These are phyloP conservation scores for Pezicula carpinea DNA, from an alignment of 2,329 filamentous ascomycete genomes.

Conservation along the genomic window DNA sequence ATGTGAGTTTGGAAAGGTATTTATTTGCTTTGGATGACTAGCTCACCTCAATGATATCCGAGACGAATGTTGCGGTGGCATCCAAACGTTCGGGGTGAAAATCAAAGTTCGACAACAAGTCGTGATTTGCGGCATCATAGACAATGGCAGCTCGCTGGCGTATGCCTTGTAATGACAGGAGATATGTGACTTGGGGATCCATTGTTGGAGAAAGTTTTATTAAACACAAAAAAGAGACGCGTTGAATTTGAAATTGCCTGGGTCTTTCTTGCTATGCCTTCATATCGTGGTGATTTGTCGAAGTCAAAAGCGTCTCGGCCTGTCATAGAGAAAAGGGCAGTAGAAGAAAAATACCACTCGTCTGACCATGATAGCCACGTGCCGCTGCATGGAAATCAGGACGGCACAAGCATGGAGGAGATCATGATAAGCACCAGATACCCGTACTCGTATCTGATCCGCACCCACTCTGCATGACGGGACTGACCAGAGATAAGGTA, in stretches of 20 bases:
- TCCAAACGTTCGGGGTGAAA: neutral
- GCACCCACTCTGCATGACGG: too few species aligned
- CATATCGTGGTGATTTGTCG: too few species aligned
- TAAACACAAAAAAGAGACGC: neutral
- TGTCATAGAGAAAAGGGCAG: too few species aligned
- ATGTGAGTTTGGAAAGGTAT: neutral
- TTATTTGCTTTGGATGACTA: neutral
- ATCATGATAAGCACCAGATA: too few species aligned
- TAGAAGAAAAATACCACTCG: too few species aligned
- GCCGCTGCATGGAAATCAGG: too few species aligned
- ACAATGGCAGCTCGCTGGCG: neutral
- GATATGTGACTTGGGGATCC: neutral
- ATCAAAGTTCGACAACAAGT: neutral
- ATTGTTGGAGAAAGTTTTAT: neutral
- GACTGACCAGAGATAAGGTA: too few species aligned
- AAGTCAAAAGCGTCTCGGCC: too few species aligned
- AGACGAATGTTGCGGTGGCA: neutral
- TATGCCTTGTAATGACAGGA: neutral
- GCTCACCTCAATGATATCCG: neutral
- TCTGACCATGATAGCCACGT: too few species aligned
- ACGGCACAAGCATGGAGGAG: too few species aligned
- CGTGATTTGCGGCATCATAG: neutral
- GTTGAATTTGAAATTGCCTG: slow-evolving; percentile 15
- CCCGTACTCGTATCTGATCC: too few species aligned
- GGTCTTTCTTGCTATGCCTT: slow-evolving; percentile 28